Evolutionary conservation across 108 stramenopile genomes (phyloP).

Genomic region (Skeletonema grethae): DNA sequence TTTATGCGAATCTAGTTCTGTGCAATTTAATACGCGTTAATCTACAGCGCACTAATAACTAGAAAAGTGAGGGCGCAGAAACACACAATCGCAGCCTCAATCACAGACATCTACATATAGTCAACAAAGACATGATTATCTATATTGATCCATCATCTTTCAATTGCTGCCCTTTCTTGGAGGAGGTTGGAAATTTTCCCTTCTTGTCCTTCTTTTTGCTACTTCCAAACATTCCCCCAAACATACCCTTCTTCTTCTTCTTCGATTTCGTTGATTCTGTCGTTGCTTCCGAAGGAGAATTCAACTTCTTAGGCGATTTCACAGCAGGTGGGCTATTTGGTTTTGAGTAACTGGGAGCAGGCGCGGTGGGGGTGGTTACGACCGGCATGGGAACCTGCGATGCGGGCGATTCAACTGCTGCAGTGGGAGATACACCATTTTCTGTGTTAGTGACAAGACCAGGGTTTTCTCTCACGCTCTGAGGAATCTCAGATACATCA

Average conservation of each 20-base stretch:
- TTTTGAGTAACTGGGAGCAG: slow-evolving; percentile 29
- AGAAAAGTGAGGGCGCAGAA: background rate
- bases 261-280: slow-evolving; percentile 32
- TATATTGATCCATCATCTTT: slow-evolving; percentile 44
- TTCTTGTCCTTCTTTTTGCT: slow-evolving; percentile 69
- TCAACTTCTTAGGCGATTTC: slow-evolving; percentile 22
- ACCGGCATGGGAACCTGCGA: slow-evolving; percentile 43
- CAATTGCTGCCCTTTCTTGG: slow-evolving; percentile 34
- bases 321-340: slow-evolving; percentile 7
- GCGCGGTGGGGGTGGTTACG: slow-evolving; percentile 33
- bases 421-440: slow-evolving; percentile 69
- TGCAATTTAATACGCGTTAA: slow-evolving; percentile 1
- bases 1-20: too few species aligned
- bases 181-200: slow-evolving; percentile 19
- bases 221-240: slow-evolving; percentile 66
- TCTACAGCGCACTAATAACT: background rate
- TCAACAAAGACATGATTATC: slow-evolving; percentile 5
- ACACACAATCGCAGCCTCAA: background rate
- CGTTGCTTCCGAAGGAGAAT: slow-evolving; percentile 34
- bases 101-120: background rate
- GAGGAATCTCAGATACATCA: slow-evolving; percentile 64
- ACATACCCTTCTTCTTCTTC: slow-evolving; percentile 85
- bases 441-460: slow-evolving; percentile 58
- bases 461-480: slow-evolving; percentile 68
- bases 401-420: slow-evolving; percentile 20